Conservation (phyloP, 139 green algal species). For the Chlamydomonas urium region DNA sequence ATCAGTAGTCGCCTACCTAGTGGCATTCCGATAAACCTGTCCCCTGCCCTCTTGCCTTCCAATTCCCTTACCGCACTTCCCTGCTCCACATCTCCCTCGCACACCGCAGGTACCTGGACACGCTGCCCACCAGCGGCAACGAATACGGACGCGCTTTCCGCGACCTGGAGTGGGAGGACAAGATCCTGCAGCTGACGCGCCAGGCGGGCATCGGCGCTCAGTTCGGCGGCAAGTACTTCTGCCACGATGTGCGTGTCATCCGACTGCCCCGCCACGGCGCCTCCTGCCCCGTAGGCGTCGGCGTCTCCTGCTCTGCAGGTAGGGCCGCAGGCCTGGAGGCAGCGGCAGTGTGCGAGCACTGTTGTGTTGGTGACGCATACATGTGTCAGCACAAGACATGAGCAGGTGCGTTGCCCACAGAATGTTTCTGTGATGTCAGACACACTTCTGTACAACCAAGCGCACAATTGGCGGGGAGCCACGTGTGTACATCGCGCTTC, state of each 20-base stretch:
- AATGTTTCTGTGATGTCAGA: too few relatives aligned
- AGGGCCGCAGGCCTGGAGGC: too few relatives aligned
- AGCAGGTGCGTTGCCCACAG: too few relatives aligned
- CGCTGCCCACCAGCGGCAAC: conserved; percentile 35
- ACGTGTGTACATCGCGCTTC: too few relatives aligned
- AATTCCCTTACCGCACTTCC: conserved; percentile 1
- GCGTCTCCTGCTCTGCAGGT: conserved; percentile 48
- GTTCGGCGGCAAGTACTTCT: conserved; percentile 48
- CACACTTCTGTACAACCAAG: too few relatives aligned
- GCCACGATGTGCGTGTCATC: conserved; percentile 47
- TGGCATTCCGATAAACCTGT: too few relatives aligned
- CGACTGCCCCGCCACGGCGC: conserved; percentile 40
- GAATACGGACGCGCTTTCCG: conserved; percentile 34
- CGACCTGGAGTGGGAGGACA: conserved; percentile 44
- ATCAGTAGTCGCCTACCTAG: too few relatives aligned
- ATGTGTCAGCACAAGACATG: too few relatives aligned
- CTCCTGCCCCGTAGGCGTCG: conserved; percentile 40
- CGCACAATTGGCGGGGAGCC: too few relatives aligned
- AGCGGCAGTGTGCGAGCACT: too few relatives aligned
- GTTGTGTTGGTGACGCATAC: too few relatives aligned
- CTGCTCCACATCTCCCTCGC: background rate
- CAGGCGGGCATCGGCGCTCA: conserved; percentile 18
- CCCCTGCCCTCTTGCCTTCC: too few relatives aligned
- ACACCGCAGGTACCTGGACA: conserved; percentile 35
- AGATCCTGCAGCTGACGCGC: conserved; percentile 33